Base-by-base conservation (phyloP, 2,329 filamentous ascomycete genomes). In the Cadophora malorum region DNA sequence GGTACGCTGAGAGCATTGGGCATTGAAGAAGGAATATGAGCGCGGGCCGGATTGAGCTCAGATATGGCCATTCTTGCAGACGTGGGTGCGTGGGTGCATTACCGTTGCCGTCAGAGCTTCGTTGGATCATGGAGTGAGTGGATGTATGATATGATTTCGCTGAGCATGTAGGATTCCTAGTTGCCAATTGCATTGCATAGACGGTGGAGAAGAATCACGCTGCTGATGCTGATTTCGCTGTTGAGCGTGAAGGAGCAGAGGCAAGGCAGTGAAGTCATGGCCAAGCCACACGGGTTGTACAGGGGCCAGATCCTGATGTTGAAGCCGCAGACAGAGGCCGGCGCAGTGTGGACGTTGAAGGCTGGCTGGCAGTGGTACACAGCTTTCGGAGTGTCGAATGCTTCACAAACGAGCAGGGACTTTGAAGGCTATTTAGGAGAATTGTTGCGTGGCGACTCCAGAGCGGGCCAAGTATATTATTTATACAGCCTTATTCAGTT, bases 361-460 rank as follows among this genome's bases (percentile, higher is more conserved):
- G 55, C 28, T 31, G 50, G 66, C 35, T 66, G 47, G 47, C 31
- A 52, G 28, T 53, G 41, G 38, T 58, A 65, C 70, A 69, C 70
- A 67, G 35, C 64, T 56, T 70, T 64, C 58, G 28, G 23, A 62
- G 45, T 49, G 47, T 33, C 63, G 59, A 49, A 38, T 60, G 47
- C 55, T 53, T 63, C 52, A 55, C 60, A 21, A 9, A 53, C n/a
- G 49, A 61, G 38, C 38, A 63, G 47, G 41, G 50, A 59, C 41
- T 50, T 45, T 31, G 25, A 21, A 21, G 14, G 41, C 45, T 49
- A 33, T 28, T 31, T 64, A 59, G 59, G 33, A 59, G 53, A 66
- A 64, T 68, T 64, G 49, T 70, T 70, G 73, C 75, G 75, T 76
- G 75, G 74, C 75, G 71, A 64, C 69, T 56, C 72, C 69, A 76